Evolutionary conservation across 306 rosid genomes (phyloP).

Genomic region (Sicyos edulis): DNA sequence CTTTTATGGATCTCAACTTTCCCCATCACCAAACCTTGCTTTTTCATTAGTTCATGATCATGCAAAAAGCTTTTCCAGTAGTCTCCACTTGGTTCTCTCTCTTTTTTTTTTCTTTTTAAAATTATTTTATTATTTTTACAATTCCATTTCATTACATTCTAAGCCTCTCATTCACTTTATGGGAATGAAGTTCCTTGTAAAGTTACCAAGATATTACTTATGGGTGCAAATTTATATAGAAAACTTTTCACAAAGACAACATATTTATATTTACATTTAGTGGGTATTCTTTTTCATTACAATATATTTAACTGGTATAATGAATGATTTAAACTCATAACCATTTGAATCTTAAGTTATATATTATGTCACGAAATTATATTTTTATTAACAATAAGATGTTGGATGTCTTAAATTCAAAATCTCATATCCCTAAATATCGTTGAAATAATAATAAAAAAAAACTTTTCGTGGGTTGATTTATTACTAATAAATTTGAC

Average conservation of each 20-base stretch:
- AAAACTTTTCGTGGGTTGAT: background rate
- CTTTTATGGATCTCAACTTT: constrained; percentile 10
- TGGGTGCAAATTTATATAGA: background rate
- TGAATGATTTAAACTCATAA: too few relatives aligned
- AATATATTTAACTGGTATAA: too few relatives aligned
- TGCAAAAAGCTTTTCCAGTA: background rate
- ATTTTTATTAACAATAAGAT: too few relatives aligned
- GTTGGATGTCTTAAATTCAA: too few relatives aligned
- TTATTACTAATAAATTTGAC: background rate
- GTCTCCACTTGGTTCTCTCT: background rate
- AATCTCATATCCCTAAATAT: too few relatives aligned
- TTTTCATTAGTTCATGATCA: background rate
- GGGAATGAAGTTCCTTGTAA: background rate
- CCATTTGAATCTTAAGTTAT: too few relatives aligned
- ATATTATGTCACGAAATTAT: too few relatives aligned
- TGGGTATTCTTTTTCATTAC: background rate
- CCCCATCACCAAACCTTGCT: constrained; percentile 14
- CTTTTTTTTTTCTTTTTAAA: too few relatives aligned
- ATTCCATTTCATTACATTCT: too few relatives aligned
- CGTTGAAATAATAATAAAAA: too few relatives aligned
- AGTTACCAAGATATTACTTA: background rate
- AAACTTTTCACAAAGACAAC: background rate
- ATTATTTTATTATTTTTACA: background rate
- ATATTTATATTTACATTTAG: background rate
- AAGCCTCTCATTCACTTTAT: background rate